phyloP scores from a whole-genome alignment of 192 early-diverging fungal genomes.

The Backusella psychrophila region DNA sequence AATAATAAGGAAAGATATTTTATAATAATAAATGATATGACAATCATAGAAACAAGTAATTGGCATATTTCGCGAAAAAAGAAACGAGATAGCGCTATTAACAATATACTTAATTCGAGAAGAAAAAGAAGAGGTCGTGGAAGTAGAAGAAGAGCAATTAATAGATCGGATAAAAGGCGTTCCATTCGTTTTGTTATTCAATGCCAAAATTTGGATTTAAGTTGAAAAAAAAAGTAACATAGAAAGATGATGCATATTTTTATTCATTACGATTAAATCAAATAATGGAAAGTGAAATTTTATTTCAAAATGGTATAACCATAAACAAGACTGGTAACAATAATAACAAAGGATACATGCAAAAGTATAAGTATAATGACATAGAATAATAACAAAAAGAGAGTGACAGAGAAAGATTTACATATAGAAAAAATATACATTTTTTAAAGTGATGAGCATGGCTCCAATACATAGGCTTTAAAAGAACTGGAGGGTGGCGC shows the following conservation, averaged over 20 bases:
- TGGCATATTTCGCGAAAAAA: background rate
- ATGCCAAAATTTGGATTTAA: background rate
- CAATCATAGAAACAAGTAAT: background rate
- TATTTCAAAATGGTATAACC: background rate
- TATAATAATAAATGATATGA: background rate
- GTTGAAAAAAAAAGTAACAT: background rate
- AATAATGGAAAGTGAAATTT: background rate
- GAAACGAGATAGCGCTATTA: background rate
- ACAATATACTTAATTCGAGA: background rate
- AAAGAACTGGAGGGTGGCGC: background rate
- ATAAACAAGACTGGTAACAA: background rate
- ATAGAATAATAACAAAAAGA: background rate
- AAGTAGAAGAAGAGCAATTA: background rate
- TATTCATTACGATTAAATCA: background rate
- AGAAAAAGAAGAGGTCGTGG: background rate
- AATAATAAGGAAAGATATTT: too few species aligned
- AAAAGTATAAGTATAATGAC: background rate
- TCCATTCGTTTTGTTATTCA: background rate
- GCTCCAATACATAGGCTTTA: background rate
- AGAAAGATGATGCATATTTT: background rate
- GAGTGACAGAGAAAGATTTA: background rate
- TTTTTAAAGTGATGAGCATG: background rate
- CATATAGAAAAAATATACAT: background rate
- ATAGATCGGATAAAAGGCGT: background rate
- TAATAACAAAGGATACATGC: background rate